Base-by-base conservation (phyloP, 2,329 filamentous ascomycete species). In the Curvularia lunata region DNA sequence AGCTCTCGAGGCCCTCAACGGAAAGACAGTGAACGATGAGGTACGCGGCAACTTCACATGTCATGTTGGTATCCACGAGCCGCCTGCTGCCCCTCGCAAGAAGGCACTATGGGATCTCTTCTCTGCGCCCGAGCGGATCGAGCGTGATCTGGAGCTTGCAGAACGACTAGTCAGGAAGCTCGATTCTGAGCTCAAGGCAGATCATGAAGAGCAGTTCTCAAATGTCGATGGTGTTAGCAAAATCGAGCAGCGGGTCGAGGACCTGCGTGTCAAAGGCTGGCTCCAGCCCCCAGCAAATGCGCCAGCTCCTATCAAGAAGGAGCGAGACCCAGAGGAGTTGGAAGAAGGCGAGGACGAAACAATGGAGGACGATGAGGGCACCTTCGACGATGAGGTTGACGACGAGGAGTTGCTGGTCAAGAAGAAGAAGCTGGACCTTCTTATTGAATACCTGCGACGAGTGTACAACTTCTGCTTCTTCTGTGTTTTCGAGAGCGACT, bases 391-490 rank as follows among this genome's bases (percentile, higher is more conserved):
- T 51, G 94, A 97, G 61, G 84, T 88, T 32, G 94, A 99, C 67
- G 92, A 96, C 69, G 92, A 97, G 72, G 92, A 97, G 40, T 82
- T 97, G 38, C 77, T 97, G 53, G 85, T 88, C 40, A 95, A 96
- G 83, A 98, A 98, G 85, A 98, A 99, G 83, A 93, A 95, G 72
- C 86, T 99, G 48, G 95, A 99, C 78, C 83, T 99, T 34, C 84
- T 97, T 76, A 95, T 98, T 52, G 95, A 99, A 79, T 99, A 99
- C 75, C 84, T 99, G 58, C 92, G 95, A 51, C 89, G 95, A 16
- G 95, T 99, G 51, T 96, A 96, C 84, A 97, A 95, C 79, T 98
- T 99, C 80, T 99, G 95, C 81, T 97, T 99, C 83, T 99, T 98
- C 82, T 99, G 95, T 76, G 96, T 99, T 5, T 98, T 99, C 67